Base-by-base conservation (phyloP, 2,329 filamentous ascomycete species). In the Botryosphaeria dothidea region DNA sequence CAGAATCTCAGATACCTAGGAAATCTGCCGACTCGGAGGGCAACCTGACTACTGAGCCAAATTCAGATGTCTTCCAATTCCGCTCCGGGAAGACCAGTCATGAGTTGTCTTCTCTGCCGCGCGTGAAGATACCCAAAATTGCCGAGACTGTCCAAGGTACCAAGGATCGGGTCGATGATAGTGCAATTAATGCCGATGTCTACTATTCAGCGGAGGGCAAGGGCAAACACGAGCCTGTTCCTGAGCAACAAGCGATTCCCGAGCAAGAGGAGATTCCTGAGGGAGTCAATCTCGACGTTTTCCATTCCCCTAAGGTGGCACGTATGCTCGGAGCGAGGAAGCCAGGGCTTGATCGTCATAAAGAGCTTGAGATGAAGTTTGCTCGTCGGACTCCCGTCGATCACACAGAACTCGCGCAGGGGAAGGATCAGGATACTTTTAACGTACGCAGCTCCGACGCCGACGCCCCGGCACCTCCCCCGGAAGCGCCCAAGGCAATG, bases 251-350 rank as follows among this genome's bases (percentile, higher is more conserved):
- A 41, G 69, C 70, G 48, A 69, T 72, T 19, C 72, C 74, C 23
- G 66, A 69, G 58, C 73, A 81, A 64, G 79, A 83, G 19, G 79
- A 84, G n/a, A 66, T 84, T 17, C 81, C 86, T 3, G 84, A 87
- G 62, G 86, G 84, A 52, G 79, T 88, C 70, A 83, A 89, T 70
- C 82, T 83, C 4, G 83, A 87, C 68, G 75, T 90, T 0, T 90
- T 90, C 71, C 84, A 85, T 64, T 90, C 85, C 63, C 84, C 83
- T 3, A 82, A 81, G 63, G 84, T 88, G 21, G 84, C 86, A 29
- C 82, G 78, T 66, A 80, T 86, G 74, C 76, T 90, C 15, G 82
- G 84, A 31, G 80, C 80, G 29, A 46, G 21, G 25, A 56, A 60
- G 15, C 65, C 27, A 9, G 62, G 36, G 51, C 45, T 61, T 45